Conservation (phyloP, 1,139 yeast genomes). For the Martiniozyma asiatica region DNA sequence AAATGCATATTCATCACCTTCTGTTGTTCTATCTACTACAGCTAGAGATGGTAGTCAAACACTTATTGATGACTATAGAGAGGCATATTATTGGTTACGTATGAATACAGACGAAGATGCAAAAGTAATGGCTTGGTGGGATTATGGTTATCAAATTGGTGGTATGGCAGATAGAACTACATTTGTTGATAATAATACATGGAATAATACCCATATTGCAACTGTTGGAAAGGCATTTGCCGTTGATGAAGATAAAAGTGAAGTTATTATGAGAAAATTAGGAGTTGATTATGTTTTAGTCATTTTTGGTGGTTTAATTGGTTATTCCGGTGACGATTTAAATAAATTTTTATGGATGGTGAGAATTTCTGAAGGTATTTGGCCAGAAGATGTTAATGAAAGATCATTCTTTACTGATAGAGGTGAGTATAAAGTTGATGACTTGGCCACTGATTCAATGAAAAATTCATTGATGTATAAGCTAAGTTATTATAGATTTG, state of each 20-base stretch:
- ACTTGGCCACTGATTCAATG: conserved; percentile 74
- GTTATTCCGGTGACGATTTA: conserved; percentile 93
- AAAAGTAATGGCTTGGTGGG: conserved; percentile 99
- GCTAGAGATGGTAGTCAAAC: conserved; percentile 77
- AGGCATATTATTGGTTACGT: conserved; percentile 97
- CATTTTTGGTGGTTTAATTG: conserved; percentile 88
- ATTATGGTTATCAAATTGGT: conserved; percentile 98
- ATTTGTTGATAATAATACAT: conserved; percentile 94
- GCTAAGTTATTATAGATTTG: conserved; percentile 82
- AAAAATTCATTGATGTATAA: conserved; percentile 86
- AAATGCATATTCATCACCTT: conserved; percentile 92
- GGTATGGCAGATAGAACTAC: conserved; percentile 99
- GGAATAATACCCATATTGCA: conserved; percentile 99
- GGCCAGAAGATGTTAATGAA: conserved; percentile 96
- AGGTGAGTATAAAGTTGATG: conserved; percentile 86
- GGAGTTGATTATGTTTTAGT: conserved; percentile 93
- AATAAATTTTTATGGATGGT: conserved; percentile 99
- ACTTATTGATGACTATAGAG: conserved; percentile 93
- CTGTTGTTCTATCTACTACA: conserved; percentile 83
- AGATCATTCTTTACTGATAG: conserved; percentile 69
- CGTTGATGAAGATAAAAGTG: conserved; percentile 76
- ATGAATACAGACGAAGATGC: conserved; percentile 97
- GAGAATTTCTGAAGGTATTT: conserved; percentile 94
- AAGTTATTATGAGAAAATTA: conserved; percentile 75
- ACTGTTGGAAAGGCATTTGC: conserved; percentile 99